Evolutionary conservation across 176 grass and related monocot genomes (phyloP).

Genomic region (Rhipidocladum racemiflorum): DNA sequence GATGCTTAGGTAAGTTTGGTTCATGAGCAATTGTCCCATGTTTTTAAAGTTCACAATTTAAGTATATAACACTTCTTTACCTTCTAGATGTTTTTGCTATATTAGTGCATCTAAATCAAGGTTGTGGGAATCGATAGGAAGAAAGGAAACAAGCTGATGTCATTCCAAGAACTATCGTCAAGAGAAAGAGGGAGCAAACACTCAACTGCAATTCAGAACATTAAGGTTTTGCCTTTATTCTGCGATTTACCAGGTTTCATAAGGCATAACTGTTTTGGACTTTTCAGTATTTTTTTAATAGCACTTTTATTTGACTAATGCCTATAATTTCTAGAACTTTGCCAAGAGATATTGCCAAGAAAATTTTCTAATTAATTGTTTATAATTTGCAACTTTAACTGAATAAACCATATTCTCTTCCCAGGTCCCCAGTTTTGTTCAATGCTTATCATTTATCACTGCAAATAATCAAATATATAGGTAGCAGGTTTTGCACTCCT

Average conservation of each 20-base stretch:
- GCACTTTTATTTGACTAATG: conserved; percentile 18
- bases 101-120: conserved; percentile 40
- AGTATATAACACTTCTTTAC: conserved; percentile 2
- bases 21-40: neutral
- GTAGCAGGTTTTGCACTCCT: neutral
- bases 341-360: neutral
- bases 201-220: conserved; percentile 64
- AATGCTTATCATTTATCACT: conserved; percentile 15
- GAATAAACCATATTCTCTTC: neutral
- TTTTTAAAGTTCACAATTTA: neutral
- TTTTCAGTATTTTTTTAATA: conserved; percentile 5
- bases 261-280: conserved; percentile 6
- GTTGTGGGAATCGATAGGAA: conserved; percentile 87
- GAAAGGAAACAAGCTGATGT: conserved; percentile 77
- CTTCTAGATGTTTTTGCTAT: conserved; percentile 29
- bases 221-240: conserved; percentile 54
- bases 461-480: conserved; percentile 1
- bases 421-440: neutral
- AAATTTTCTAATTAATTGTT: neutral
- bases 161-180: conserved; percentile 94
- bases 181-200: conserved; percentile 86
- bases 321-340: conserved; percentile 24
- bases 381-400: conserved; percentile 6
- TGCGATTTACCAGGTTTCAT: neutral
- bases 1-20: conserved; percentile 73